phyloP scores from a whole-genome alignment of 495 filamentous ascomycete species.

The Amniculicola lignicola region DNA sequence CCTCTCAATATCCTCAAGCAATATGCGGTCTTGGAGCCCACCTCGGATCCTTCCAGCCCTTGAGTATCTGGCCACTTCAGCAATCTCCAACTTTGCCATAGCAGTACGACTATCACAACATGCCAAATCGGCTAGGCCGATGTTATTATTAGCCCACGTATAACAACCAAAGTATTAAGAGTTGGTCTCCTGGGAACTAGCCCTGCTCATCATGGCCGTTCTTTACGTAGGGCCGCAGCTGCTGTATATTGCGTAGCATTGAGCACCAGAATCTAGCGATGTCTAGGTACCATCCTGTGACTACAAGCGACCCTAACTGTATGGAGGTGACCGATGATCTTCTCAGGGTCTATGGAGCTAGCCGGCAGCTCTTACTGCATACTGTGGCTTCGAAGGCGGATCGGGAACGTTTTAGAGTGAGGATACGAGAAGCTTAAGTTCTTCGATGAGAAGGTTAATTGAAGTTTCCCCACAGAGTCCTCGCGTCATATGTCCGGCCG shows the following conservation, averaged over 20 bases:
- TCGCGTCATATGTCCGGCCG: neutral
- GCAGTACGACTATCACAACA: constrained; percentile 12
- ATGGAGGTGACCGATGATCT: constrained; percentile 7
- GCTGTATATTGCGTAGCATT: constrained; percentile 22
- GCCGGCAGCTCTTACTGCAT: neutral
- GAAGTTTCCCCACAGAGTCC: constrained; percentile 14
- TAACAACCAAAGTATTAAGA: neutral
- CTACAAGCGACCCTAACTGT: neutral
- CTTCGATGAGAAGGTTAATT: constrained; percentile 24
- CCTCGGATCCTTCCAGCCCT: constrained; percentile 8
- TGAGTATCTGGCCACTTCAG: constrained; percentile 16
- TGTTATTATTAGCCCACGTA: constrained; percentile 26
- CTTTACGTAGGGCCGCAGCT: constrained; percentile 21
- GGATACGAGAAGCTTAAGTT: constrained; percentile 35
- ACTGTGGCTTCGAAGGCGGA: neutral
- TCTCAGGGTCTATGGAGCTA: neutral
- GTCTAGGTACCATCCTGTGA: neutral
- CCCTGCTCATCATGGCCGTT: neutral
- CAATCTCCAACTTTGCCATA: constrained; percentile 10
- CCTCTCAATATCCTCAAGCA: neutral
- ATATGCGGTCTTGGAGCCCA: constrained; percentile 10
- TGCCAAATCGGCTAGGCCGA: constrained; percentile 10
- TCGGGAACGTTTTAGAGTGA: constrained; percentile 10
- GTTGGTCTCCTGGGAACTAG: constrained; percentile 14
- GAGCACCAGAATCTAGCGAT: neutral